Evolutionary conservation across 441 rosid species (phyloP), one percentile per base, ranked within the genome.

Genomic region (Populus hybrid): DNA sequence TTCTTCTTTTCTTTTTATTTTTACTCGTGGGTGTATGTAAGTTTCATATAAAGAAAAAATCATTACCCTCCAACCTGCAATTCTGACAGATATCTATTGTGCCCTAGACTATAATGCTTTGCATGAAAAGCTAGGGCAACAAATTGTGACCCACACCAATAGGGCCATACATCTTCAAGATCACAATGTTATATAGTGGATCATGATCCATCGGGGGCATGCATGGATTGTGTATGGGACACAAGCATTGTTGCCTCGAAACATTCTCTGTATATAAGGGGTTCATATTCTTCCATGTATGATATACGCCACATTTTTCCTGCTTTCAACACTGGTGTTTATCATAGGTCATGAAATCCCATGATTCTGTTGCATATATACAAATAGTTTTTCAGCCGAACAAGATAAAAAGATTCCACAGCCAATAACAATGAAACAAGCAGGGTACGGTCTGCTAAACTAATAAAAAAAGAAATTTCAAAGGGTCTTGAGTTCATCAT

Each of bases 351-450:
- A 23, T 42, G 16, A 72, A 71, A 50, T 76, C 74, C 83, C 76
- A 79, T 84, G 77, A 86, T 80, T 75, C 74, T 76, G 81, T 68
- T 69, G 50, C 76, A 68, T 36, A 11, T 7, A 28, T 35, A 42
- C 69, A 28, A 76, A 26, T 18, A 68, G 69, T 31, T 59, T 76
- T 81, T 75, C 78, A 61, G 63, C 66, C 35, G 59, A 29, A 66
- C 20, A 38, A 72, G 71, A 56, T 66, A 33, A 64, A 74, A 75
- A 77, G 72, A 73, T 31, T 56, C 64, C 56, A 29, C 21, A 42
- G n/a, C 56, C 76, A 64, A 40, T 69, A 33, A 75, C 53, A 79
- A 70, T 83, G 68, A 67, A 76, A 53, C 75, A 68, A 21, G 10
- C 68, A 68, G 69, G 69, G 66, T 74, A 68, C 36, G 76, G 68